Percentiles rank a stretch among this genome's conserved stretches.
These are phyloP conservation scores for Ceratobasidium sp. DNA, from an alignment of 1,284 basidiomycete genomes.

Conservation along the genomic window DNA sequence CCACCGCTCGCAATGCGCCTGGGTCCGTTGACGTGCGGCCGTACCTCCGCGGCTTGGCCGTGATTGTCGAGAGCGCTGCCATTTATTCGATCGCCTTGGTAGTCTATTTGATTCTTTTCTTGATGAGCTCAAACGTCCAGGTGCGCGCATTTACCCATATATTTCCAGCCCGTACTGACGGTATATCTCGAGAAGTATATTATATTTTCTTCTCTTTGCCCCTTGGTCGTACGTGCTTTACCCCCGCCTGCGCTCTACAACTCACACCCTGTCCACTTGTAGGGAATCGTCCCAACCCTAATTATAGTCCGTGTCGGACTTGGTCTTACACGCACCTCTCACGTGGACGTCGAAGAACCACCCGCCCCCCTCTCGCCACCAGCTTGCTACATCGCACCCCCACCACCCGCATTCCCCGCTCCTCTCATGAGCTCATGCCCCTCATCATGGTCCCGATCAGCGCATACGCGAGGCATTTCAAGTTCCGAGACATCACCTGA, in stretches of 20 bases:
- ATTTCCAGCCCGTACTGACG: not conserved
- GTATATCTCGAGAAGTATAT: conserved; percentile 4
- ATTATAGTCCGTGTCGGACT: conserved; percentile 41
- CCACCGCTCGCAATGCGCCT: conserved; percentile 30
- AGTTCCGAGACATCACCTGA: conserved; percentile 17
- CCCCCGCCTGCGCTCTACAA: too few relatives aligned
- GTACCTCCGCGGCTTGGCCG: conserved; percentile 18
- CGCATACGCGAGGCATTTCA: conserved; percentile 33
- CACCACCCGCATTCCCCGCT: conserved; percentile 16
- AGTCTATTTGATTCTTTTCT: conserved; percentile 14
- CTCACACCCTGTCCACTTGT: not conserved
- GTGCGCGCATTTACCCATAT: conserved; percentile 5
- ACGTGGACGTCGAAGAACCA: conserved; percentile 23
- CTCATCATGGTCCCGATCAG: conserved; percentile 5
- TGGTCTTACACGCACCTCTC: conserved; percentile 22
- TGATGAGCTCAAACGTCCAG: conserved; percentile 19
- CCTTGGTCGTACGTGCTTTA: conserved; percentile 22
- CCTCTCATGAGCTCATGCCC: conserved; percentile 19
- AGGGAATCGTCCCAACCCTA: conserved; percentile 39
- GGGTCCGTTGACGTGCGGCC: conserved; percentile 26
- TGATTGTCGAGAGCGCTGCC: conserved; percentile 35
- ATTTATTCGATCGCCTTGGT: conserved; percentile 24
- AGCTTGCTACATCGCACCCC: conserved; percentile 13
- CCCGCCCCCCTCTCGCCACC: conserved; percentile 7
- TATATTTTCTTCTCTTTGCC: conserved; percentile 36